These are phyloP conservation scores for Ogataea wickerhamii DNA, from an alignment of 805 yeast species.

Conservation along the genomic window DNA sequence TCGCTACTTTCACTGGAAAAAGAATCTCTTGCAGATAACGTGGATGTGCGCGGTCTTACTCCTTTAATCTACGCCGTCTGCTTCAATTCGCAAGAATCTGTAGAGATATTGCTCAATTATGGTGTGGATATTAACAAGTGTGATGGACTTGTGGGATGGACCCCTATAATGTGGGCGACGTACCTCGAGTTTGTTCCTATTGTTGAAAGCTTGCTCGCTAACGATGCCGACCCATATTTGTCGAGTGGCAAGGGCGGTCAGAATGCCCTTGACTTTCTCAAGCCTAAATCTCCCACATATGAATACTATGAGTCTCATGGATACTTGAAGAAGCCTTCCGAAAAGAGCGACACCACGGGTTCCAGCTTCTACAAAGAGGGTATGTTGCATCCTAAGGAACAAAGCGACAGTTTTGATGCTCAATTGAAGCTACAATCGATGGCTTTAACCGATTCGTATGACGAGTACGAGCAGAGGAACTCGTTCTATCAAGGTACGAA, in stretches of 20 bases:
- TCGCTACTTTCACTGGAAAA: constrained; percentile 25
- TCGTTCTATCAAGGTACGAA: constrained; percentile 23
- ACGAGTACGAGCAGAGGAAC: constrained; percentile 11
- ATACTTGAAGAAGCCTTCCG: constrained; percentile 26
- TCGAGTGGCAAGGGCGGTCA: constrained; percentile 34
- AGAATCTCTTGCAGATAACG: constrained; percentile 20
- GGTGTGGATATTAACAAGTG: constrained; percentile 46
- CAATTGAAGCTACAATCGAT: constrained; percentile 39
- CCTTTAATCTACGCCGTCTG: constrained; percentile 54
- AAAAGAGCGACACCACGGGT: constrained; percentile 6
- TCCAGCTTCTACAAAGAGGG: constrained; percentile 19
- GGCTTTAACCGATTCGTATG: constrained; percentile 24
- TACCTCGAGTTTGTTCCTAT: constrained; percentile 54
- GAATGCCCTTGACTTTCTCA: constrained; percentile 55
- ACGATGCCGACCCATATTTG: constrained; percentile 60
- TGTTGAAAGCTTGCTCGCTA: constrained; percentile 53
- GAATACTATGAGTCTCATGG: constrained; percentile 57
- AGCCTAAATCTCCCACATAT: constrained; percentile 53
- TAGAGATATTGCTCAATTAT: constrained; percentile 44
- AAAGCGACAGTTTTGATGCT: constrained; percentile 30
- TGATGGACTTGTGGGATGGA: constrained; percentile 51
- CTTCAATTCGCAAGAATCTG: constrained; percentile 45
- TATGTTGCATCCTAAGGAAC: constrained; percentile 12
- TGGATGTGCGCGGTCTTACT: constrained; percentile 41
- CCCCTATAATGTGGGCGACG: constrained; percentile 88